Evolutionary conservation across 2,329 filamentous ascomycete genomes (phyloP), one percentile per base, ranked within the genome.

Genomic region (Verticillium alfalfae): DNA sequence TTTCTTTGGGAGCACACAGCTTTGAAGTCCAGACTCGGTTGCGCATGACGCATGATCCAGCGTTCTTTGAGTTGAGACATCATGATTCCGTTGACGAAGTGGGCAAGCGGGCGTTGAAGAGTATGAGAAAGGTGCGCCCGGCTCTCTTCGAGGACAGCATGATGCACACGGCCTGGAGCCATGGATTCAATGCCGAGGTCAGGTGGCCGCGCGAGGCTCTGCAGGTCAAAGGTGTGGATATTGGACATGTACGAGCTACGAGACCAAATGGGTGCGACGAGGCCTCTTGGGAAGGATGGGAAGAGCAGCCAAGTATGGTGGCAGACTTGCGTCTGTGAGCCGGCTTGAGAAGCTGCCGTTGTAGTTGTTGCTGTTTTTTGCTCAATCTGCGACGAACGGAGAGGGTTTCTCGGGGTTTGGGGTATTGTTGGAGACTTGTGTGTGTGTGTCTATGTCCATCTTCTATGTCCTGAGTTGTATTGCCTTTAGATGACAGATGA

Each of bases 41-140:
- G 52, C 78, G 79, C 36, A 72, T 76, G 36, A 70, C 74, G 38
- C 82, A 84, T 66, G 78, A 82, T 16, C 68, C 75, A 2, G 76
- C 79, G 6, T 86, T 87, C 70, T 84, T 85, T 66, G 72, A 76
- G 37, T 70, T 87, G 60, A 72, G 83, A 34, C 83, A 86, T 67
- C 76, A 79, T 66, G 83, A 86, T 63, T 85, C 82, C 15, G 83
- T 86, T 0, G 84, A 87, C 63, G 82, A 84, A 55, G 81, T 87
- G 31, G 81, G 83, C 26, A 80, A 79, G 57, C 79, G 82, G 22
- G 83, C 84, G 5, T 67, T 86, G 65, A 78, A 76, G 67, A 80
- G 79, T 54, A 80, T 86, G 77, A 77, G 78, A 64, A 71, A 74
- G 16, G 66, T 75, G 6, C 68, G 72, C 31, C 73, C 73, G 9